phyloP scores from a whole-genome alignment of 257 asterid species.

The Anisodus tanguticus region DNA sequence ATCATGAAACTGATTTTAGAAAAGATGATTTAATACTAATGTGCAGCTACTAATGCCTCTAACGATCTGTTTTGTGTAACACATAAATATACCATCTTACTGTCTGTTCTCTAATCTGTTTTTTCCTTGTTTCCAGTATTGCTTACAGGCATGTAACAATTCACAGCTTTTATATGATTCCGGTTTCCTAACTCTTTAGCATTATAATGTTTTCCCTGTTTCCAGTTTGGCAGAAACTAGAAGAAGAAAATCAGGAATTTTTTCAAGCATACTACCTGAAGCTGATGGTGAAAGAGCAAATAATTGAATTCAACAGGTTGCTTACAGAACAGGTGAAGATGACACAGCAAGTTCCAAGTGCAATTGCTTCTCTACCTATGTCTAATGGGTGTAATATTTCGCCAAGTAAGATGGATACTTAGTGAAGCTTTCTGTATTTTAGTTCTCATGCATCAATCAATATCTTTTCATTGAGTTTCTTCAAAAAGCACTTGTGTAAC shows the following conservation, averaged over 20 bases:
- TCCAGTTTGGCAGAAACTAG: conserved; percentile 93
- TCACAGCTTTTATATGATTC: background rate
- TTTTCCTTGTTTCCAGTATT: background rate
- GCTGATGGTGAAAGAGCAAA: conserved; percentile 78
- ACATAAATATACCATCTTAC: background rate
- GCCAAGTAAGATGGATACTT: conserved; percentile 57
- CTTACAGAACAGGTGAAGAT: conserved; percentile 67
- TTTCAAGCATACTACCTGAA: conserved; percentile 76
- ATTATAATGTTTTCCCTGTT: conserved; percentile 29
- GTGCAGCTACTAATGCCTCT: conserved; percentile 27
- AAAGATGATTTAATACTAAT: background rate
- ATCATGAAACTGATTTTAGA: background rate
- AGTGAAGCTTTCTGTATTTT: conserved; percentile 12
- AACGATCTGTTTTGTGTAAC: background rate
- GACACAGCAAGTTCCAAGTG: conserved; percentile 57
- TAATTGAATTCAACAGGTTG: conserved; percentile 77
- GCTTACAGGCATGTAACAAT: background rate
- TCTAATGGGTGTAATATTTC: conserved; percentile 65
- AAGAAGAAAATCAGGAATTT: conserved; percentile 76
- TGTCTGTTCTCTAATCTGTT: background rate
- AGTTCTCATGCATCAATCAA: conserved; percentile 17
- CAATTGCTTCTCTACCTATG: conserved; percentile 54
- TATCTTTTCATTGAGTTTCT: conserved; percentile 23
- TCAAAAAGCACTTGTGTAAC: background rate
- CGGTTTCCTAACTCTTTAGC: background rate